Evolutionary conservation across 2,329 filamentous ascomycete species (phyloP).

Genomic region (Diaporthe citrichinensis): DNA sequence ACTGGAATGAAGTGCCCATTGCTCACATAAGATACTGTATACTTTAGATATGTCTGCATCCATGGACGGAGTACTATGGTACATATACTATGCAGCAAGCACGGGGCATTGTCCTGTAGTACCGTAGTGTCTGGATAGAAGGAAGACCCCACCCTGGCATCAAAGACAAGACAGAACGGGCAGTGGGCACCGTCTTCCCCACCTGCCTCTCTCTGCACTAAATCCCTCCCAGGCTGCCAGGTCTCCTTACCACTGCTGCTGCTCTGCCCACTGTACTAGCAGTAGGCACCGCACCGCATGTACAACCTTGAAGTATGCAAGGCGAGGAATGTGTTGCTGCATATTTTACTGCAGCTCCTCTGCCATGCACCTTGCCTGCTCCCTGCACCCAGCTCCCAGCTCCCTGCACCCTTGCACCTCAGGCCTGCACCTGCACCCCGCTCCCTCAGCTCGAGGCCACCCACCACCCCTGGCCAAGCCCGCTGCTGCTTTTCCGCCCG

Average conservation of each 20-base stretch:
- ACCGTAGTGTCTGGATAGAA: not conserved
- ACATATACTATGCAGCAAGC: not conserved
- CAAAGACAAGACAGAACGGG: not conserved
- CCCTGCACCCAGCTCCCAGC: constrained; percentile 7
- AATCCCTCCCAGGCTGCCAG: not conserved
- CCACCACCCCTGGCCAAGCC: constrained; percentile 4
- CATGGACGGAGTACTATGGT: not conserved
- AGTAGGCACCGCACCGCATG: not conserved
- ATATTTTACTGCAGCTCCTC: not conserved
- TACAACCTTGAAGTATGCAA: not conserved
- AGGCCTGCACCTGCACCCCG: constrained; percentile 28
- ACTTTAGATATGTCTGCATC: constrained; percentile 6
- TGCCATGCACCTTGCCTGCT: not conserved
- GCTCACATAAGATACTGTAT: not conserved
- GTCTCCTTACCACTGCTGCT: not conserved
- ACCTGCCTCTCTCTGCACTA: not conserved
- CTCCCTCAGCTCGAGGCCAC: constrained; percentile 29
- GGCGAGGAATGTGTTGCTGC: not conserved
- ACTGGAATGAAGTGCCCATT: not conserved
- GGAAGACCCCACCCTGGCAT: not conserved
- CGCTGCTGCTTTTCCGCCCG: constrained; percentile 8
- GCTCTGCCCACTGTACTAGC: not conserved
- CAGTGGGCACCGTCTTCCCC: constrained; percentile 3
- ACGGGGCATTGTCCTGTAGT: not conserved
- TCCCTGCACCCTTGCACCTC: constrained; percentile 12